phyloP scores from a whole-genome alignment of 352 stramenopile species.

The Halophytophthora polymorphica region DNA sequence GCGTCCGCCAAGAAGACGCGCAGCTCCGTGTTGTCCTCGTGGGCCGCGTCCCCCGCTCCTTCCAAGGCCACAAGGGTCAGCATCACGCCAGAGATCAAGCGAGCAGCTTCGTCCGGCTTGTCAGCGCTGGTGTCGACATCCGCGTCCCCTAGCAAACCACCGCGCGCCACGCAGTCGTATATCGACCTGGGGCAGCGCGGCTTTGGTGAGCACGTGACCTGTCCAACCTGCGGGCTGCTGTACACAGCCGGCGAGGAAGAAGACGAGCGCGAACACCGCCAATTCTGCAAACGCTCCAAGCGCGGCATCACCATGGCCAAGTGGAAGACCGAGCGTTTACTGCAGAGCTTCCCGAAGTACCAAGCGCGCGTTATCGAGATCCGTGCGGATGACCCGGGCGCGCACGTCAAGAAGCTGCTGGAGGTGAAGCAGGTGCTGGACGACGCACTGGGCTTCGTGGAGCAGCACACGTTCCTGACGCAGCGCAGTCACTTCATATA shows the following conservation, averaged over 20 bases:
- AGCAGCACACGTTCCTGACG: constrained; percentile 43
- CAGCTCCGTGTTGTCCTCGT: constrained; percentile 9
- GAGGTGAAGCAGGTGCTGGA: constrained; percentile 72
- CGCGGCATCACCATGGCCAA: constrained; percentile 51
- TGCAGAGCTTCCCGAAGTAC: constrained; percentile 41
- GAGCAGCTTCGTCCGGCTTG: neutral
- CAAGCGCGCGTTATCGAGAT: constrained; percentile 64
- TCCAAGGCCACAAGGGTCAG: constrained; percentile 12
- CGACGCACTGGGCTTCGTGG: constrained; percentile 64
- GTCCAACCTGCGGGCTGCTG: constrained; percentile 56
- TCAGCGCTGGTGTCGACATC: neutral
- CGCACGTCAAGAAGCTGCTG: constrained; percentile 69
- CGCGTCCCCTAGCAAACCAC: constrained; percentile 3
- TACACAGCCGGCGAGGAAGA: constrained; percentile 71
- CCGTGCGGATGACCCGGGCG: constrained; percentile 38
- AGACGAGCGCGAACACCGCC: constrained; percentile 66
- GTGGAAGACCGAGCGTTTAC: constrained; percentile 64
- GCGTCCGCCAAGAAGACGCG: constrained; percentile 13
- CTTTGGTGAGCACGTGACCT: constrained; percentile 64
- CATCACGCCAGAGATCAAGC: constrained; percentile 22
- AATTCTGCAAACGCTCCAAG: constrained; percentile 47
- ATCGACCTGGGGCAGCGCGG: constrained; percentile 74
- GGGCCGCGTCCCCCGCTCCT: constrained; percentile 12
- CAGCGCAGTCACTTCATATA: constrained; percentile 60
- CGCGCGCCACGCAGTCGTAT: constrained; percentile 48